phyloP scores from a whole-genome alignment of 2,329 filamentous ascomycete genomes.

The Berkeleyomyces rouxiae region DNA sequence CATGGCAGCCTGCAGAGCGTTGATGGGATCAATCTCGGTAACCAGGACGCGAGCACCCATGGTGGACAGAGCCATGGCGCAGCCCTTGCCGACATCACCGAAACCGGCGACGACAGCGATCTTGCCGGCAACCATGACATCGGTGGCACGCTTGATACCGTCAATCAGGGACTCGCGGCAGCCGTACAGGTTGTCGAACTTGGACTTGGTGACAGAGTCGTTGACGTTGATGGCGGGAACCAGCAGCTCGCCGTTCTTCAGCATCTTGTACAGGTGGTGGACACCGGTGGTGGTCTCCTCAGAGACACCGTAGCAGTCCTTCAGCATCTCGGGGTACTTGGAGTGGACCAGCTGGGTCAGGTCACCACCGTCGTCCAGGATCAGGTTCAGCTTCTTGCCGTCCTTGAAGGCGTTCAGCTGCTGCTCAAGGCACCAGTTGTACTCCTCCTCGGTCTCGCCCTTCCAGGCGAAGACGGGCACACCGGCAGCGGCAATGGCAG shows the following conservation, averaged over 20 bases:
- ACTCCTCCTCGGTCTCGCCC: slow-evolving; percentile 98
- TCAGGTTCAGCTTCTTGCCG: slow-evolving; percentile 90
- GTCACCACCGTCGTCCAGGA: slow-evolving; percentile 97
- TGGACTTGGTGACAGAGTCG: slow-evolving; percentile 99
- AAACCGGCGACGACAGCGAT: slow-evolving; percentile 92
- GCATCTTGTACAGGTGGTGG: slow-evolving; percentile 97
- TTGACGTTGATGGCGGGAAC: slow-evolving; percentile 98
- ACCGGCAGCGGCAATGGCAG: slow-evolving; percentile 85
- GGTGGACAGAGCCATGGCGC: slow-evolving; percentile 83
- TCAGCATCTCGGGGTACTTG: slow-evolving; percentile 97
- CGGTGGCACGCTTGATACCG: slow-evolving; percentile 99
- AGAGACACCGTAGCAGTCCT: slow-evolving; percentile 94
- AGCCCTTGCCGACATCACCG: slow-evolving; percentile 98
- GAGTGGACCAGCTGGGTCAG: slow-evolving; percentile 88
- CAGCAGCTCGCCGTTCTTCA: slow-evolving; percentile 78
- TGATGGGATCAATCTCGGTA: slow-evolving; percentile 98
- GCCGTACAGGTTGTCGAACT: slow-evolving; percentile 99
- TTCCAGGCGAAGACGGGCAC: slow-evolving; percentile 70
- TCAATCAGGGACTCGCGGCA: slow-evolving; percentile 98
- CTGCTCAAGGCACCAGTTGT: slow-evolving; percentile 99
- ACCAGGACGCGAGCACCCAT: slow-evolving; percentile 96
- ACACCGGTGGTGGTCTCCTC: slow-evolving; percentile 99
- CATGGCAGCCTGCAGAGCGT: slow-evolving; percentile 96
- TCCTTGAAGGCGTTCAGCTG: slow-evolving; percentile 95
- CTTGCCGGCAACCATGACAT: slow-evolving; percentile 99